A percentile compares a stretch with the other conserved stretches of the same genome.
phyloP scores from a whole-genome alignment of 495 filamentous ascomycete species.

The Lophium mytilinum region DNA sequence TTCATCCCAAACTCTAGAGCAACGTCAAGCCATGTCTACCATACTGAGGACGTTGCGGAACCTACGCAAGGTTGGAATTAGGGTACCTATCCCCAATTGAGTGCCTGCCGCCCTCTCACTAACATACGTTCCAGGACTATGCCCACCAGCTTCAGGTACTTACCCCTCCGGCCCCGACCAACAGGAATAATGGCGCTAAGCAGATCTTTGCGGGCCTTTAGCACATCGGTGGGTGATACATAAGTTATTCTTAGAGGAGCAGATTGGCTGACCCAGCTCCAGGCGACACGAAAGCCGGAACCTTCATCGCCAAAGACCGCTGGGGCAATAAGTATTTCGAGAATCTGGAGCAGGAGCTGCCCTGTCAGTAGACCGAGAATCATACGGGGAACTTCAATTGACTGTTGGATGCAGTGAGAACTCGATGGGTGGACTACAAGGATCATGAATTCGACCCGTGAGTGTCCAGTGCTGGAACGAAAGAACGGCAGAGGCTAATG shows the following conservation, averaged over 20 bases:
- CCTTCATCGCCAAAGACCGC: constrained; percentile 73
- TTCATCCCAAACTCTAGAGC: not conserved
- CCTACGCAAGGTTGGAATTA: constrained; percentile 76
- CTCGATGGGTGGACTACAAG: constrained; percentile 97
- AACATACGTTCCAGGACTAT: constrained; percentile 59
- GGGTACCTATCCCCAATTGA: constrained; percentile 44
- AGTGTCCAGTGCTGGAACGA: constrained; percentile 17
- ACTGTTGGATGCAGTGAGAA: constrained; percentile 57
- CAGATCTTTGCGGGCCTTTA: constrained; percentile 28
- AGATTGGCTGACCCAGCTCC: constrained; percentile 28
- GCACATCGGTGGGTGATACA: constrained; percentile 51
- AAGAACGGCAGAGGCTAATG: not conserved
- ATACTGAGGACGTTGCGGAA: constrained; percentile 79
- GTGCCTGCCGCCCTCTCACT: constrained; percentile 12
- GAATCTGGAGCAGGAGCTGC: constrained; percentile 85
- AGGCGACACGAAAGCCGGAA: constrained; percentile 95
- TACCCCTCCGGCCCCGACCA: not conserved
- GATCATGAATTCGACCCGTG: constrained; percentile 77
- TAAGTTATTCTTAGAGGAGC: not conserved
- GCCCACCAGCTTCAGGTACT: constrained; percentile 87
- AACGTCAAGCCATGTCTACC: constrained; percentile 69
- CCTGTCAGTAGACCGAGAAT: constrained; percentile 46
- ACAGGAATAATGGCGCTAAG: too few relatives aligned
- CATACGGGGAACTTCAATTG: constrained; percentile 2
- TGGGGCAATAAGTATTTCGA: constrained; percentile 98